These are phyloP conservation scores for Bruguiera hainesii DNA, from an alignment of 441 rosid genomes.

Conservation along the genomic window DNA sequence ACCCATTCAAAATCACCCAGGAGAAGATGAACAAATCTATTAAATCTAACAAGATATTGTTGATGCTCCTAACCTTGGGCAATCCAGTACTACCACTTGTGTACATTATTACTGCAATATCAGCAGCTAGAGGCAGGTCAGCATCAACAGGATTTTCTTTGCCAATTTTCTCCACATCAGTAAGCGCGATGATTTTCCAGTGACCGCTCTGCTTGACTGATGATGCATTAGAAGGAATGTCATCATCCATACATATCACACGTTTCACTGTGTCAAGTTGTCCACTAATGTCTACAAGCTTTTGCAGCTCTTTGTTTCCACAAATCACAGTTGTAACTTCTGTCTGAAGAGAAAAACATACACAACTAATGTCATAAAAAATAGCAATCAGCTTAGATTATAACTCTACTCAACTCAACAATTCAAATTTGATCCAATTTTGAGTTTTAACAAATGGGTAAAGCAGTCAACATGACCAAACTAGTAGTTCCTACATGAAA, in stretches of 20 bases:
- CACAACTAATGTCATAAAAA: neutral
- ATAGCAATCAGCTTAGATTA: neutral
- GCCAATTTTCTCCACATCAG: slow-evolving; percentile 75
- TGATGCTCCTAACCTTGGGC: slow-evolving; percentile 69
- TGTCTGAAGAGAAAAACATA: slow-evolving; percentile 50
- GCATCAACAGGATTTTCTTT: slow-evolving; percentile 58
- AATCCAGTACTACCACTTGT: slow-evolving; percentile 98
- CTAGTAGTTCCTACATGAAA: too few relatives aligned
- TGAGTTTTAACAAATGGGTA: too few relatives aligned
- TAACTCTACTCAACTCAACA: neutral
- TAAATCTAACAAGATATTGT: slow-evolving; percentile 1
- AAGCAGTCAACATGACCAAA: too few relatives aligned
- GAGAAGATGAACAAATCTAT: too few relatives aligned
- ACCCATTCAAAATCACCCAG: neutral
- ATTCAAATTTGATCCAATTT: too few relatives aligned
- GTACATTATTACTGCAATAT: slow-evolving; percentile 95
- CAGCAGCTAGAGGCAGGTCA: slow-evolving; percentile 70
- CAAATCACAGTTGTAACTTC: slow-evolving; percentile 94
- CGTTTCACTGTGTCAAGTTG: slow-evolving; percentile 88
- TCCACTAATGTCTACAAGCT: slow-evolving; percentile 68
- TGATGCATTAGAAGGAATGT: slow-evolving; percentile 54
- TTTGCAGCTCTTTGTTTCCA: slow-evolving; percentile 81
- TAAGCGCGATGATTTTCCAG: slow-evolving; percentile 59
- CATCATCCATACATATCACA: slow-evolving; percentile 83
- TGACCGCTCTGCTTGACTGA: slow-evolving; percentile 39